Conservation (phyloP, 2,329 filamentous ascomycete species). For the Thermomyces lanuginosus region DNA sequence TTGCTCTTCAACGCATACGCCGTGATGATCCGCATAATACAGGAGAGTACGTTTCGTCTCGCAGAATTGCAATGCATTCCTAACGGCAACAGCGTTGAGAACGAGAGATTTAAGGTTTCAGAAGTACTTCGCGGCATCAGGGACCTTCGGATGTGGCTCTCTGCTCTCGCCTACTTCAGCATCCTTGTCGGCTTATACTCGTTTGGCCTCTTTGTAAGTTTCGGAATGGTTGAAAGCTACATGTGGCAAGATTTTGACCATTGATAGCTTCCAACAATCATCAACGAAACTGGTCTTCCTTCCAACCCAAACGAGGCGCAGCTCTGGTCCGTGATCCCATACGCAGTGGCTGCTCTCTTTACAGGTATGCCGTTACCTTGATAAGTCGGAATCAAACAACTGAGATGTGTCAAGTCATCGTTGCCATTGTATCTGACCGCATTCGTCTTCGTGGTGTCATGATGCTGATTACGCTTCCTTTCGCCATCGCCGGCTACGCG, state of each 20-base stretch:
- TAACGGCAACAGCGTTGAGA: slow-evolving; percentile 8
- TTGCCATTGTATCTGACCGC: slow-evolving; percentile 44
- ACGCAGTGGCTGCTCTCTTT: slow-evolving; percentile 42
- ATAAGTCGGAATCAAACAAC: slow-evolving; percentile 4
- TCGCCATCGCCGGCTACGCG: slow-evolving; percentile 50
- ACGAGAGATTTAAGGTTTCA: slow-evolving; percentile 42
- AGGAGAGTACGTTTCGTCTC: slow-evolving; percentile 11
- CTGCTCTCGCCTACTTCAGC: slow-evolving; percentile 44
- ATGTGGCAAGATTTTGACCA: not conserved
- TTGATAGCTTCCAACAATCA: slow-evolving; percentile 44
- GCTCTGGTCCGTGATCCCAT: slow-evolving; percentile 48
- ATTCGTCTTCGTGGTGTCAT: slow-evolving; percentile 42
- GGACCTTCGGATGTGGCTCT: slow-evolving; percentile 47
- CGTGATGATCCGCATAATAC: slow-evolving; percentile 21
- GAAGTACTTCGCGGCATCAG: slow-evolving; percentile 47
- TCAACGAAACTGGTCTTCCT: slow-evolving; percentile 39
- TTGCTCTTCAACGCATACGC: slow-evolving; percentile 32
- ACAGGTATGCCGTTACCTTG: slow-evolving; percentile 26
- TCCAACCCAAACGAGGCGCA: slow-evolving; percentile 42
- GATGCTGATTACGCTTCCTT: slow-evolving; percentile 46
- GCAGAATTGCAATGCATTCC: not conserved
- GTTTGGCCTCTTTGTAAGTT: slow-evolving; percentile 45
- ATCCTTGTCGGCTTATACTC: slow-evolving; percentile 44
- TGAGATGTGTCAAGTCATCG: slow-evolving; percentile 6
- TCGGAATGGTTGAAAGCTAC: not conserved